Evolutionary conservation across 1,139 yeast genomes (phyloP).

Genomic region (Sugiyamaella sp.): DNA sequence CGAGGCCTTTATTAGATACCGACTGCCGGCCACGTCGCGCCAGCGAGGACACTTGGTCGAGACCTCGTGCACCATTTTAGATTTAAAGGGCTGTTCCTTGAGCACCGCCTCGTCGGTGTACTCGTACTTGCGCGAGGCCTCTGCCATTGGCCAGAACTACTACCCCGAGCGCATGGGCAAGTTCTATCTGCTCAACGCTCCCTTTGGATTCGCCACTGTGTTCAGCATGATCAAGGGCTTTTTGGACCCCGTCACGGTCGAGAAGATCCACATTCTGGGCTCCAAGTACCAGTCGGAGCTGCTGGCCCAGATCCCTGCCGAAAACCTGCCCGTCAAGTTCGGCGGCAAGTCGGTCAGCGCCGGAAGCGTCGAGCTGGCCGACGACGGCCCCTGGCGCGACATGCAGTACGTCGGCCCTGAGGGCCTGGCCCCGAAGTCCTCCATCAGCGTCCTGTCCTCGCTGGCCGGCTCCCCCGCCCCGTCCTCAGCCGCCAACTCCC

Average conservation of each 20-base stretch:
- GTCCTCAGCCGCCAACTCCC: constrained; percentile 5
- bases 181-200: constrained; percentile 93
- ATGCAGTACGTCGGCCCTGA: constrained; percentile 60
- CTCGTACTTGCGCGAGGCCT: constrained; percentile 88
- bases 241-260: constrained; percentile 97
- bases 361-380: constrained; percentile 82
- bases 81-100: constrained; percentile 90
- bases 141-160: constrained; percentile 91
- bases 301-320: constrained; percentile 88
- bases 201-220: constrained; percentile 95
- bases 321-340: constrained; percentile 86
- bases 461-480: constrained; percentile 10
- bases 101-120: constrained; percentile 83
- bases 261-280: constrained; percentile 89
- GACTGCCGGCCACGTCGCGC: constrained; percentile 96
- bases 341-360: constrained; percentile 77
- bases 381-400: constrained; percentile 98
- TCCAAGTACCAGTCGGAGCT: constrained; percentile 76
- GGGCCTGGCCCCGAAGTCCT: constrained; percentile 39
- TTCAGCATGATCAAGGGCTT: constrained; percentile 89
- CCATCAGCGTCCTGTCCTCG: constrained; percentile 15
- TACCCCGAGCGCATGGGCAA: constrained; percentile 99
- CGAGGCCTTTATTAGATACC: constrained; percentile 79
- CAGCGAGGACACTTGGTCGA: constrained; percentile 76
- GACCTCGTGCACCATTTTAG: constrained; percentile 95